A percentile compares a stretch with the other conserved stretches of the same genome.
These are phyloP conservation scores for Sporothrix brasiliensis DNA, from an alignment of 2,329 filamentous ascomycete species.

Conservation along the genomic window DNA sequence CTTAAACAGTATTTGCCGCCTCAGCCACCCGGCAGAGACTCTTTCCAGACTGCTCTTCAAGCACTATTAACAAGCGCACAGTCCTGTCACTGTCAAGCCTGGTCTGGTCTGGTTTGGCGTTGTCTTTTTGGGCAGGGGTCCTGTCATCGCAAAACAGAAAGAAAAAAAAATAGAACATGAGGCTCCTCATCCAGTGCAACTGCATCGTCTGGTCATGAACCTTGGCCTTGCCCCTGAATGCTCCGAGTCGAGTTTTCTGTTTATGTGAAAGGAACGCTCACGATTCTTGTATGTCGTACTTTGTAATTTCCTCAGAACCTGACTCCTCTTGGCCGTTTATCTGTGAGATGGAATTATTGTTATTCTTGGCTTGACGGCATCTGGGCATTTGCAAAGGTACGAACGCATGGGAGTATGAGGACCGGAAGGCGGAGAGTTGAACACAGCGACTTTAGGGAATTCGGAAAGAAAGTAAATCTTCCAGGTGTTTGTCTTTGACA, in stretches of 20 bases:
- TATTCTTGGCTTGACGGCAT: constrained; percentile 7
- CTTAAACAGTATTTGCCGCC: background rate
- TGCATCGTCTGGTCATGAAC: background rate
- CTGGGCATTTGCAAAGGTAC: background rate
- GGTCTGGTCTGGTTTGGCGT: background rate
- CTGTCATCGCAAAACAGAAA: background rate
- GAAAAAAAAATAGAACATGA: background rate
- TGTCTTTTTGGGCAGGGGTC: background rate
- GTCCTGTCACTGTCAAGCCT: no score
- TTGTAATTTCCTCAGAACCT: constrained; percentile 8
- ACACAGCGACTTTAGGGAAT: background rate
- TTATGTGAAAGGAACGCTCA: background rate
- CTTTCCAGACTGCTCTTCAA: background rate
- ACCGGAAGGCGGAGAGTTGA: background rate
- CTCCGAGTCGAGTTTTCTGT: background rate
- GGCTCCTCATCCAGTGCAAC: constrained; percentile 25
- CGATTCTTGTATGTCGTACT: background rate
- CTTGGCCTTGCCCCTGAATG: background rate
- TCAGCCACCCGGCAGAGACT: constrained; percentile 23
- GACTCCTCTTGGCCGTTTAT: background rate
- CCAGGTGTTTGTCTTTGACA: background rate
- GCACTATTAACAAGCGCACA: background rate
- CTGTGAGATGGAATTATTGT: background rate
- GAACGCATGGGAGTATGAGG: background rate
- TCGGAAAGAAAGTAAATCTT: background rate